Evolutionary conservation across 352 stramenopile genomes (phyloP).

Genomic region (Peronospora farinosa): DNA sequence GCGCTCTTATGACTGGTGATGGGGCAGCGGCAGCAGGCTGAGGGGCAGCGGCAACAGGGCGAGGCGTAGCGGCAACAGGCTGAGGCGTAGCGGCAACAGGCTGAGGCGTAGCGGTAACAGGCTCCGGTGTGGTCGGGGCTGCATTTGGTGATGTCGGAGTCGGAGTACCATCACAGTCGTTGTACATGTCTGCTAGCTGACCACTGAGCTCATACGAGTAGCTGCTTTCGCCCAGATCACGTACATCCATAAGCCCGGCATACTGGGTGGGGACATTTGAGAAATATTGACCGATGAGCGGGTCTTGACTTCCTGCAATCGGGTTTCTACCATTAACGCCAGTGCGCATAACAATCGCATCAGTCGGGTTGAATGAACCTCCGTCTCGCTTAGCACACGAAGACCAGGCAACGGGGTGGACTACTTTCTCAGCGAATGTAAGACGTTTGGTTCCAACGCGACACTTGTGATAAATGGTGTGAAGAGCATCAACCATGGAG

Average conservation of each 20-base stretch:
- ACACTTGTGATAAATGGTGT: constrained; percentile 71
- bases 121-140: neutral
- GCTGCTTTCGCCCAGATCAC: constrained; percentile 41
- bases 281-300: constrained; percentile 40
- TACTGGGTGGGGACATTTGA: constrained; percentile 31
- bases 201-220: constrained; percentile 55
- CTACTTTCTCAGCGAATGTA: constrained; percentile 43
- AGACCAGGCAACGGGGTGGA: constrained; percentile 37
- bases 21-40: constrained; percentile 2
- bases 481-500: constrained; percentile 56
- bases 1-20: constrained; percentile 1
- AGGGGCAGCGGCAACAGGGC: neutral
- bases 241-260: constrained; percentile 40
- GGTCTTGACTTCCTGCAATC: constrained; percentile 32
- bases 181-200: constrained; percentile 41
- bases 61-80: neutral
- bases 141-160: constrained; percentile 8
- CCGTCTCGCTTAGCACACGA: constrained; percentile 37
- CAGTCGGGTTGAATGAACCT: constrained; percentile 35
- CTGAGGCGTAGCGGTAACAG: neutral
- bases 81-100: neutral
- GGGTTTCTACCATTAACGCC: constrained; percentile 31
- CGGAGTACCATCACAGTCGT: constrained; percentile 30
- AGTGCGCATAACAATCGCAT: constrained; percentile 41
- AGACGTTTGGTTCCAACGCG: constrained; percentile 36